Percentiles rank a stretch among this genome's conserved stretches.
These are phyloP conservation scores for Penicillium psychrosexuale DNA, from an alignment of 2,329 filamentous ascomycete genomes.

Conservation along the genomic window DNA sequence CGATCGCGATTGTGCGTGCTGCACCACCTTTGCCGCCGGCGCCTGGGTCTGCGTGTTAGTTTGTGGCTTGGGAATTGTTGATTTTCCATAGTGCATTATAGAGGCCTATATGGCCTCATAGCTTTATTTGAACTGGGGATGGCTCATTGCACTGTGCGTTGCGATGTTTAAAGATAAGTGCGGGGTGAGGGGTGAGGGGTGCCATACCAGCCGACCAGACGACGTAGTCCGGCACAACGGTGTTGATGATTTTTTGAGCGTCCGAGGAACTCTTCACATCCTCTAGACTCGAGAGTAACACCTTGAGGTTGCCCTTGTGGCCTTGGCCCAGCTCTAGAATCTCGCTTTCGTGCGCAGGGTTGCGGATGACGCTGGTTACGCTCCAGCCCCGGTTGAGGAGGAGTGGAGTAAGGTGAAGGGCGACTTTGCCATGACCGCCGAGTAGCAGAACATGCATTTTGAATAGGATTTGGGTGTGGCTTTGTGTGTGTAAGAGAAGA, in stretches of 20 bases:
- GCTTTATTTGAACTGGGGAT: not conserved
- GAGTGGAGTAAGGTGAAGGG: conserved; percentile 70
- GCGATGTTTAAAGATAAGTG: not conserved
- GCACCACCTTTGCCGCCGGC: conserved; percentile 56
- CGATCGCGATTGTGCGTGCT: conserved; percentile 50
- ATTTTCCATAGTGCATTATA: not conserved
- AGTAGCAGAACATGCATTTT: conserved; percentile 63
- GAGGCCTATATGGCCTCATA: not conserved
- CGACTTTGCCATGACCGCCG: conserved; percentile 77
- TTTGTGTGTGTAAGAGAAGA: not conserved
- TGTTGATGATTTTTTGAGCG: conserved; percentile 59
- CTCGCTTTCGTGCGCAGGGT: conserved; percentile 62
- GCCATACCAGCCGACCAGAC: conserved; percentile 47
- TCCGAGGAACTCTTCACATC: conserved; percentile 63
- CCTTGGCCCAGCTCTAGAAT: conserved; percentile 60
- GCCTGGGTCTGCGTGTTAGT: conserved; percentile 33
- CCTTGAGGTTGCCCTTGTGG: conserved; percentile 62
- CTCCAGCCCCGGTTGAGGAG: conserved; percentile 71
- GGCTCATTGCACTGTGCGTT: not conserved
- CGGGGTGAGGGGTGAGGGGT: conserved; percentile 10
- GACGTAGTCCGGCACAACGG: conserved; percentile 44
- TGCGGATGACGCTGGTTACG: conserved; percentile 75
- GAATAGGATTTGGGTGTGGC: not conserved
- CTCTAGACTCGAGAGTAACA: conserved; percentile 68
- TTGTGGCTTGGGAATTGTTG: not conserved